Conservation (phyloP, 345 rosid species). For the Noccaea bulbosa region DNA sequence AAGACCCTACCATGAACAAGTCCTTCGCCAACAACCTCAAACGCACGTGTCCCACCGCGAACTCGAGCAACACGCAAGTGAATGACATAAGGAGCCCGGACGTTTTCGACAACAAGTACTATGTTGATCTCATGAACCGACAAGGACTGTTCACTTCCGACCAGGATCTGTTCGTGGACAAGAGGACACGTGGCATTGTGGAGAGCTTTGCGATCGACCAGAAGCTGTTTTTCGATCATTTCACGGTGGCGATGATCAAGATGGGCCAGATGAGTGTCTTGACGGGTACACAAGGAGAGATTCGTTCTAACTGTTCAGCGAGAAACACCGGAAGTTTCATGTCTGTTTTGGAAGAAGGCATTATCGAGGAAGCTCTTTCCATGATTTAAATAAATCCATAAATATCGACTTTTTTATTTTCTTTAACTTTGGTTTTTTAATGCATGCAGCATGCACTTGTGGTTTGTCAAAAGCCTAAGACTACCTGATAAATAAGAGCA, state of each 20-base stretch:
- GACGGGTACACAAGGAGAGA: conserved; percentile 69
- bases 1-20: conserved; percentile 74
- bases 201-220: conserved; percentile 62
- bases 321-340: conserved; percentile 58
- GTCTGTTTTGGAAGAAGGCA: conserved; percentile 55
- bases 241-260: conserved; percentile 61
- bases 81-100: conserved; percentile 68
- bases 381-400: conserved; percentile 29
- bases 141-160: conserved; percentile 86
- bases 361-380: conserved; percentile 47
- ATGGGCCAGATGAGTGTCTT: conserved; percentile 73
- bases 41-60: conserved; percentile 52
- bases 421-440: conserved; percentile 9
- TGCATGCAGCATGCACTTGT: conserved; percentile 18
- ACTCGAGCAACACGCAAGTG: conserved; percentile 53
- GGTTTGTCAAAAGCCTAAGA: conserved; percentile 30
- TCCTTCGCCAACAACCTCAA: conserved; percentile 63
- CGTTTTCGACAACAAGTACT: conserved; percentile 83
- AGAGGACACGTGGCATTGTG: conserved; percentile 62
- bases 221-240: conserved; percentile 66
- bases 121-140: conserved; percentile 74
- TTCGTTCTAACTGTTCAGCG: conserved; percentile 73
- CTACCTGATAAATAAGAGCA: conserved; percentile 38
- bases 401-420: neutral
- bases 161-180: conserved; percentile 73